Evolutionary conservation across 176 grass and related monocot species (phyloP), one percentile per base, ranked within the genome.

Genomic region (Carex cristatella): DNA sequence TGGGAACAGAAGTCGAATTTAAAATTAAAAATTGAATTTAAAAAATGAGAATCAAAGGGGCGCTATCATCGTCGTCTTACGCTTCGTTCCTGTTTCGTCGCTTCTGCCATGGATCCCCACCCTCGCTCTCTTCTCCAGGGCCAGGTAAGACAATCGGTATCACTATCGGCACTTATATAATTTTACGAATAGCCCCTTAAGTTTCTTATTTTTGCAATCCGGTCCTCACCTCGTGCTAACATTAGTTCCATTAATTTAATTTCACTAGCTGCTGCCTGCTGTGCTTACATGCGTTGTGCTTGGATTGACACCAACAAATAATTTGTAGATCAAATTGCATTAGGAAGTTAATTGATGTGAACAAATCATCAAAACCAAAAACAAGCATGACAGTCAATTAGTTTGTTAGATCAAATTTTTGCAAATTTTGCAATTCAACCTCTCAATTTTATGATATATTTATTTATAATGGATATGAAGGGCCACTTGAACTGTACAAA

Each of bases 401-500:
- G 23, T 83, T 69, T 19, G 14, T 65, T 1, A 10, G 42, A 51
- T 66, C 11, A 55, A 30, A 18, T 15, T 83, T 7, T 70, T 65
- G 12, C 53, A 59, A 67, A 65, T 69, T 38, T 35, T 2, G 15
- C 19, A 19, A 79, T 69, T 85, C 4, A 76, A 19, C 60, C 31
- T 16, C 59, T 58, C 13, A 19, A 15, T 86, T 84, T 74, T 6
- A 57, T 78, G 74, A 56, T 32, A 74, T 71, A 46, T 86, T 68
- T 10, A 54, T 37, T 2, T 73, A 44, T 40, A 35, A 71, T 71
- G 18, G 27, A 40, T 16, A 51, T 88, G 83, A 93, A 98, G 95
- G 95, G 58, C 95, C 89, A 71, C 92, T 98, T 65, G 85, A 88
- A 72, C 74, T 86, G 23, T 98, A 98, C 86, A 96, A 74, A 83